Evolutionary conservation across 1,139 yeast genomes (phyloP).

Genomic region (Scheffersomyces illinoinensis): DNA sequence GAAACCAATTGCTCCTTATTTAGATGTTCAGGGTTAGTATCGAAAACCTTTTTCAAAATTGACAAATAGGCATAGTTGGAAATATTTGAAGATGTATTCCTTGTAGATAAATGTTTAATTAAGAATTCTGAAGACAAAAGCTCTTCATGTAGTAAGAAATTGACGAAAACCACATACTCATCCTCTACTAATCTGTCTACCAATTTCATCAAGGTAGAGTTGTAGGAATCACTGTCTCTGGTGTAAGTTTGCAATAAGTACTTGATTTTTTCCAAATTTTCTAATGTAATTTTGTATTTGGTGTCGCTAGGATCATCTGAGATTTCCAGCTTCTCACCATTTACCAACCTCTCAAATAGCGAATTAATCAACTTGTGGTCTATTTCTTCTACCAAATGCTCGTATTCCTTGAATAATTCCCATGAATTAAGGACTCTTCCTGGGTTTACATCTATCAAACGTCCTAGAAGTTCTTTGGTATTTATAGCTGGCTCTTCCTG

Average conservation of each 20-base stretch:
- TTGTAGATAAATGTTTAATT: not conserved
- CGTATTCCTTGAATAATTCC: conserved; percentile 34
- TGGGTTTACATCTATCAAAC: conserved; percentile 36
- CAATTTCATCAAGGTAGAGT: not conserved
- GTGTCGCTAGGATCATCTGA: conserved; percentile 2
- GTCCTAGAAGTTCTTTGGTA: conserved; percentile 11
- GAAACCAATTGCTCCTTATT: conserved; percentile 1
- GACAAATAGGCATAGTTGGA: conserved; percentile 5
- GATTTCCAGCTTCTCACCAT: conserved; percentile 20
- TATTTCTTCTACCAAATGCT: conserved; percentile 7
- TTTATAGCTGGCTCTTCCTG: conserved; percentile 11
- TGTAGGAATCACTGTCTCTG: not conserved
- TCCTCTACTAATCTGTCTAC: conserved; percentile 6
- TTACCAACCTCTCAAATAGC: conserved; percentile 21
- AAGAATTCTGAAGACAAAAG: not conserved
- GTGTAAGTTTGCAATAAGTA: conserved; percentile 1
- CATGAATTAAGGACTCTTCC: conserved; percentile 40
- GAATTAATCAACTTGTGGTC: conserved; percentile 14
- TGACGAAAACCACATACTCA: conserved; percentile 3
- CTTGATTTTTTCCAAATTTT: conserved; percentile 7
- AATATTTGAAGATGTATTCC: not conserved
- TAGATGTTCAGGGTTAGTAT: conserved; percentile 1
- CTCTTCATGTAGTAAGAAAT: not conserved
- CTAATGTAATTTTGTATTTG: conserved; percentile 4
- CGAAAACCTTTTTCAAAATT: conserved; percentile 6